Evolutionary conservation across 2,329 filamentous ascomycete genomes (phyloP), one percentile per base, ranked within the genome.

Genomic region (Fusarium begoniae): DNA sequence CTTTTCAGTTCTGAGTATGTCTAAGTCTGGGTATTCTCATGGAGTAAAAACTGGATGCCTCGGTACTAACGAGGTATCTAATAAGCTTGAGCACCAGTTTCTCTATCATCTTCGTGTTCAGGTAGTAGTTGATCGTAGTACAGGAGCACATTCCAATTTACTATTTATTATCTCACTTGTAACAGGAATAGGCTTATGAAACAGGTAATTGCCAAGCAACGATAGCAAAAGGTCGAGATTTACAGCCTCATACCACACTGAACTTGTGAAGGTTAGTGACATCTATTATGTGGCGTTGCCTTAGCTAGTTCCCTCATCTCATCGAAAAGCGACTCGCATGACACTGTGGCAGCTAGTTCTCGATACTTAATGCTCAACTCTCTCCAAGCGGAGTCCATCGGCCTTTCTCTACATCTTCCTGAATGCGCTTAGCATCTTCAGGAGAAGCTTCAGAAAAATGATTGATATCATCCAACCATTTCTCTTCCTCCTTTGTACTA

Each of bases 181-280:
- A 3, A 26, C 17, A n/a, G 0, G 3, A 24, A 4, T 5, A 35
- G 4, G 12, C 8, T 24, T 4, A 15, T 0, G 5, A 26, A 3
- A 35, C 5, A 4, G 9, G 5, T 26, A 3, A 20, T 3, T 2
- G 10, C 6, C 18, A 53, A 37, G 50, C 2, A 37, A 12, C 5
- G 6, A 53, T 12, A 8, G 17, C 3, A 37, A 22, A 8, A 22
- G 8, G 15, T 13, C 12, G 17, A 24, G 3, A 15, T 37, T 6
- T 20, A 8, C 5, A 26, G 6, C 18, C 32, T 37, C 32, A 26
- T 3, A 8, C 5, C n/a, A 26, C 13, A 6, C 13, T 24, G 6
- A 37, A 53, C 32, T 26, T 26, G 8, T 3, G 3, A 20, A 15
- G 18, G 10, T 53, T 22, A 20, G 30, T 37, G 30, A 20, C 18